A percentile compares a stretch with the other conserved stretches of the same genome.
Conservation (phyloP, 2,329 filamentous ascomycete genomes). For the Calonectria pteridis region DNA sequence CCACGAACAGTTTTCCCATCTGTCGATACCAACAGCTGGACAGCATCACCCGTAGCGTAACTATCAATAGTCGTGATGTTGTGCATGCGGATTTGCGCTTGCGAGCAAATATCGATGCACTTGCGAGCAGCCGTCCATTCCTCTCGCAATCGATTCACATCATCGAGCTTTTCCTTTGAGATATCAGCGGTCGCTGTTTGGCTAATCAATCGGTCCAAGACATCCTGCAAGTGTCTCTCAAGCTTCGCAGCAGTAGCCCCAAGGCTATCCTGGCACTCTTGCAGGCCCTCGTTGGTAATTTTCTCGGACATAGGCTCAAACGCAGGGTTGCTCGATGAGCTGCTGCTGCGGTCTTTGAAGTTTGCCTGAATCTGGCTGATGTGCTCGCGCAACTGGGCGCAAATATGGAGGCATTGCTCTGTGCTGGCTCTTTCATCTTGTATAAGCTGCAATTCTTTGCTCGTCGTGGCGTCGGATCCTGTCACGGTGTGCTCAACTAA, state of each 20-base stretch:
- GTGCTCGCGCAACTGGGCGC: conserved; percentile 34
- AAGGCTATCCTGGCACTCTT: conserved; percentile 27
- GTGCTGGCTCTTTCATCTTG: conserved; percentile 35
- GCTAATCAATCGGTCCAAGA: not conserved
- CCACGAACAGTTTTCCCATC: not conserved
- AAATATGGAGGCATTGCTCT: conserved; percentile 37
- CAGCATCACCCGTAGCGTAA: not conserved
- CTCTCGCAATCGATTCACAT: conserved; percentile 21
- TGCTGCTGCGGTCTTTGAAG: not conserved
- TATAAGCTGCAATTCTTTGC: conserved; percentile 22
- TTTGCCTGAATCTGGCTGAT: conserved; percentile 32
- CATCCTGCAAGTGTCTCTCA: not conserved
- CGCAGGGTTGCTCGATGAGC: not conserved
- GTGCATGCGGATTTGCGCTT: conserved; percentile 11
- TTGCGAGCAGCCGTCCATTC: conserved; percentile 29
- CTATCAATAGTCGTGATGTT: not conserved
- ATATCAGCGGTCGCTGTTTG: not conserved
- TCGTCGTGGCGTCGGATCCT: conserved; percentile 3
- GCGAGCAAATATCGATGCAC: conserved; percentile 25
- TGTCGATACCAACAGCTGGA: not conserved
- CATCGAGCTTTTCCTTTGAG: conserved; percentile 6
- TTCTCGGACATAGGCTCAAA: not conserved
- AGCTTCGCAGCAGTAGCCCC: not conserved
- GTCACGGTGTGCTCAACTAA: conserved; percentile 5
- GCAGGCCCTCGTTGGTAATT: conserved; percentile 20